These are phyloP conservation scores for Haplosporangium sp. DNA, from an alignment of 371 early-diverging fungal genomes.

Conservation along the genomic window DNA sequence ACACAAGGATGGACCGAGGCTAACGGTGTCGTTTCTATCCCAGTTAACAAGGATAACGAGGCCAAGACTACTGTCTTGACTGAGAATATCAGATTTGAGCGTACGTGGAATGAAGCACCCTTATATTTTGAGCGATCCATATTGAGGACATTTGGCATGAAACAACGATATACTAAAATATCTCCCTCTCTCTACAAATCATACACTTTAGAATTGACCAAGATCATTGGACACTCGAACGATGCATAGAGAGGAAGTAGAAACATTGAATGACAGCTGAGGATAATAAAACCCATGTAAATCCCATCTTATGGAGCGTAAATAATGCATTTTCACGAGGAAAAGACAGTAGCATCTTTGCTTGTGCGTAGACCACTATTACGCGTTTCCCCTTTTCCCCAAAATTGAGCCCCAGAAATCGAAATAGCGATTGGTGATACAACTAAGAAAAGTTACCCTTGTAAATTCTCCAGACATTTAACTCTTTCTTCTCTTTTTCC, in stretches of 20 bases:
- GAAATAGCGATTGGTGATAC: too few species aligned
- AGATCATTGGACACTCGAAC: constrained; percentile 77
- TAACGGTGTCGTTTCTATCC: constrained; percentile 75
- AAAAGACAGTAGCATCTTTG: neutral
- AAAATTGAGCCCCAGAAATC: too few species aligned
- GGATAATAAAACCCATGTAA: constrained; percentile 19
- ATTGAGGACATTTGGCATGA: neutral
- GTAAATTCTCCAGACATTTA: too few species aligned
- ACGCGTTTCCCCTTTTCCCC: too few species aligned
- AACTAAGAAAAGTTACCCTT: too few species aligned
- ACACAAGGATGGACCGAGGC: constrained; percentile 77
- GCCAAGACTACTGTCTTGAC: constrained; percentile 86
- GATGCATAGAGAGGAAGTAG: constrained; percentile 55
- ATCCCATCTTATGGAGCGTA: neutral
- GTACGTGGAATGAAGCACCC: constrained; percentile 21
- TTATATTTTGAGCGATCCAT: too few species aligned
- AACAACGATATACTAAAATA: neutral
- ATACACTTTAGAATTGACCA: constrained; percentile 62
- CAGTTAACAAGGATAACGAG: constrained; percentile 84
- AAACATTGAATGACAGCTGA: neutral
- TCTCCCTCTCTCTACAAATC: neutral
- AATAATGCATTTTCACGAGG: neutral
- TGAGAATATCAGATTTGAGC: constrained; percentile 91
- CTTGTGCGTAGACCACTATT: too few species aligned
- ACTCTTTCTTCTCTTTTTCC: too few species aligned